These are phyloP conservation scores for Citrullus colocynthis DNA, from an alignment of 306 rosid species.

Conservation along the genomic window DNA sequence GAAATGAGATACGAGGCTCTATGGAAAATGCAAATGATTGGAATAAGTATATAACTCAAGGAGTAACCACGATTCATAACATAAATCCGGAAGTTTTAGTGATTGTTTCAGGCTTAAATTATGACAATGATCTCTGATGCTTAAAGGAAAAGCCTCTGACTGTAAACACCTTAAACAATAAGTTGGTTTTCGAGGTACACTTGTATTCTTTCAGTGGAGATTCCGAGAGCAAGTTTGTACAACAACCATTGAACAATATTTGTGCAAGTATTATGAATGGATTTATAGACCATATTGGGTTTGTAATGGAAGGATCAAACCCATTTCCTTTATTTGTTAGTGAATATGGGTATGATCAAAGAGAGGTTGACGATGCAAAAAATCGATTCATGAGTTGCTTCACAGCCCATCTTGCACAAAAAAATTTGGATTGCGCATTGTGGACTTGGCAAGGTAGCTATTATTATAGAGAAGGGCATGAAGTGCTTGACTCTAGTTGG, in stretches of 20 bases:
- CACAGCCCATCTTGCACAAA: constrained; percentile 28
- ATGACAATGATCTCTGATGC: constrained; percentile 25
- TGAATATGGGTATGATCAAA: constrained; percentile 32
- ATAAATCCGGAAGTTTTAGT: constrained; percentile 17
- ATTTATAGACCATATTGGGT: constrained; percentile 20
- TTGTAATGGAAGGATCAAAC: constrained; percentile 17
- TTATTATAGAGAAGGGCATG: constrained; percentile 19
- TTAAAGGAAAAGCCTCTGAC: constrained; percentile 15
- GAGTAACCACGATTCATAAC: constrained; percentile 22
- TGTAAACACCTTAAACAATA: constrained; percentile 14
- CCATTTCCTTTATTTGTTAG: constrained; percentile 23
- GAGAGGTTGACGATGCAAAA: background rate
- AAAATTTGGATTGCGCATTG: constrained; percentile 38
- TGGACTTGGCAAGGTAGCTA: constrained; percentile 45
- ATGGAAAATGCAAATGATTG: constrained; percentile 25
- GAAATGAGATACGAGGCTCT: constrained; percentile 32
- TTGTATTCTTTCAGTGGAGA: constrained; percentile 25
- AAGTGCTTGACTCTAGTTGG: constrained; percentile 21
- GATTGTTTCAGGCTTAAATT: constrained; percentile 22
- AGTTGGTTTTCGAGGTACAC: constrained; percentile 31
- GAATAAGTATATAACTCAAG: constrained; percentile 26
- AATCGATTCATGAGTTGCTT: constrained; percentile 22
- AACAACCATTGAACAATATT: constrained; percentile 29
- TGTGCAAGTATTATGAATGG: constrained; percentile 21
- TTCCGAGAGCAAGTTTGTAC: background rate